A percentile compares a stretch with the other conserved stretches of the same genome.
These are phyloP conservation scores for Suhomyces anneliseae DNA, from an alignment of 1,139 yeast species.

Conservation along the genomic window DNA sequence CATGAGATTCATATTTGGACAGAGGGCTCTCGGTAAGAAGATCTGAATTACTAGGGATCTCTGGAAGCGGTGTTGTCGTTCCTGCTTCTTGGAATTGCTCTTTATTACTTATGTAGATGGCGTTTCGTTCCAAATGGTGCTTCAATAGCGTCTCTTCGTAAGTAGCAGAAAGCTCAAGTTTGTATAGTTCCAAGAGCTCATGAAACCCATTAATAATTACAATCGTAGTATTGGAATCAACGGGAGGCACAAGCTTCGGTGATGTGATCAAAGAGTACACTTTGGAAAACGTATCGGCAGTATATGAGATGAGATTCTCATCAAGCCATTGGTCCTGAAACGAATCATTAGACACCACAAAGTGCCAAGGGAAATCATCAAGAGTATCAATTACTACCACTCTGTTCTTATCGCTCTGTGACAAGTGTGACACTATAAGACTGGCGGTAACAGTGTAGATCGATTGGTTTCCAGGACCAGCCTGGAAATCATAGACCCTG, in stretches of 20 bases:
- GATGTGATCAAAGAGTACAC: slow-evolving; percentile 21
- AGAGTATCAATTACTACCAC: slow-evolving; percentile 36
- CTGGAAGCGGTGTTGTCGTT: slow-evolving; percentile 23
- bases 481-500: slow-evolving; percentile 38
- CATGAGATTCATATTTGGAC: slow-evolving; percentile 34
- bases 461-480: slow-evolving; percentile 34
- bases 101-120: slow-evolving; percentile 20
- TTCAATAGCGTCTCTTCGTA: slow-evolving; percentile 40
- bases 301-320: slow-evolving; percentile 16
- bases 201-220: slow-evolving; percentile 37
- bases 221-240: slow-evolving; percentile 13
- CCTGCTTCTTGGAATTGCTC: slow-evolving; percentile 28
- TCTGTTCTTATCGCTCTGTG: slow-evolving; percentile 8
- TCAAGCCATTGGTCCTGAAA: slow-evolving; percentile 22
- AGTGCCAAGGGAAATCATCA: slow-evolving; percentile 30
- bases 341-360: slow-evolving; percentile 19
- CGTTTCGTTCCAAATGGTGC: slow-evolving; percentile 31
- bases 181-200: slow-evolving; percentile 38
- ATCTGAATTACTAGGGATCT: slow-evolving; percentile 34
- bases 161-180: slow-evolving; percentile 32
- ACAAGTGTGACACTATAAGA: slow-evolving; percentile 32
- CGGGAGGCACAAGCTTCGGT: slow-evolving; percentile 3
- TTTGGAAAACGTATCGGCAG: slow-evolving; percentile 31
- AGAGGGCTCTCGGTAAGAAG: slow-evolving; percentile 34
- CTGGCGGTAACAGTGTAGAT: slow-evolving; percentile 23